These are phyloP conservation scores for Trametes cubensis DNA, from an alignment of 768 basidiomycete species.

Conservation along the genomic window DNA sequence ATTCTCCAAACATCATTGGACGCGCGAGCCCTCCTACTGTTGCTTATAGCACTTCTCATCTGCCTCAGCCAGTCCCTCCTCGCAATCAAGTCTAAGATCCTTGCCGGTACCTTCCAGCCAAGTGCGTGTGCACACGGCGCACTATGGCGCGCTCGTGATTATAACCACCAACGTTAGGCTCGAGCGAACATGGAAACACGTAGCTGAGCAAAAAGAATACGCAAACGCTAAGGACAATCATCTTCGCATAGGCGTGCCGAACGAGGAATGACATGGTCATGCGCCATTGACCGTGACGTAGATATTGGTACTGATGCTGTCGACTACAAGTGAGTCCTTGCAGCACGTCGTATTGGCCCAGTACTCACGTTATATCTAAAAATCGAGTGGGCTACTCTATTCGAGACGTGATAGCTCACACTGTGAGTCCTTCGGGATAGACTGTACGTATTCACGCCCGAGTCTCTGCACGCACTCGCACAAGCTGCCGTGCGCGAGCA, in stretches of 20 bases:
- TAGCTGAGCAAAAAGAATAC: constrained; percentile 89
- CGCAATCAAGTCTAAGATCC: constrained; percentile 87
- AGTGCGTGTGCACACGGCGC: constrained; percentile 95
- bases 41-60: constrained; percentile 36
- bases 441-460: constrained; percentile 87
- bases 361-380: constrained; percentile 63
- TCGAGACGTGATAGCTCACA: not conserved
- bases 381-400: constrained; percentile 54
- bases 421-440: constrained; percentile 53
- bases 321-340: constrained; percentile 91
- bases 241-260: constrained; percentile 44
- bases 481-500: constrained; percentile 70
- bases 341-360: not conserved
- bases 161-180: constrained; percentile 97
- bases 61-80: constrained; percentile 35
- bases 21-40: constrained; percentile 16
- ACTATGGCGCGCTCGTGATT: constrained; percentile 85
- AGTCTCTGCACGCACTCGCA: constrained; percentile 70
- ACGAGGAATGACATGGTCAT: constrained; percentile 53
- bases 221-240: constrained; percentile 36
- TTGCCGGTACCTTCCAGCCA: constrained; percentile 69
- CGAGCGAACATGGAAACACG: constrained; percentile 79
- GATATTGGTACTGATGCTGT: constrained; percentile 99
- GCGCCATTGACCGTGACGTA: constrained; percentile 89
- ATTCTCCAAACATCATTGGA: not conserved